Evolutionary conservation across 768 basidiomycete genomes (phyloP), one percentile per base, ranked within the genome.

Genomic region (Auricularia auricula-judae): DNA sequence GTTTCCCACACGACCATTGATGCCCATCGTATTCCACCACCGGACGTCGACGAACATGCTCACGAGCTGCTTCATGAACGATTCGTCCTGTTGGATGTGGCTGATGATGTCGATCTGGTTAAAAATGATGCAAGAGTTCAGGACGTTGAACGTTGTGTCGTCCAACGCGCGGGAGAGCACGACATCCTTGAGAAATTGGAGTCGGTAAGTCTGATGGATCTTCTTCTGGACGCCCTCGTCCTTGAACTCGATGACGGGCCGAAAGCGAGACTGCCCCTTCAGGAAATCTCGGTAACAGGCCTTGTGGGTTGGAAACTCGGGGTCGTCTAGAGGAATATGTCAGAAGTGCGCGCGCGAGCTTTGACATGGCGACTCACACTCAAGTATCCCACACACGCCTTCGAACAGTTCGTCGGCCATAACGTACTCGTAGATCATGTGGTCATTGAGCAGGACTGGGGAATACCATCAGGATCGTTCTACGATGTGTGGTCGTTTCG

Each of bases 91-190:
- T 72, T 93, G 90, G 39, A 98, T 83, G 71, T 96, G 86, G 61
- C 81, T 85, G 71, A 99, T 94, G 71, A 99, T 98, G 75, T 99
- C 97, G 70, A 96, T 93, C 74, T 99, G 96, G 77, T 98, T 97
- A 83, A 95, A 98, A 72, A 98, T 93, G 74, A 99, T 93, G 76
- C 91, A 91, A 1, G 93, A 94, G 76, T 94, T 98, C 72, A 98
- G 84, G 70, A 97, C 92, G 71, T 93, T 93, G 82, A 98, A 96
- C 0, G 95, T 98, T 2, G 91, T 89, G 74, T 99, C 97, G 70
- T 99, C 97, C 61, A 98, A 83, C 1, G 88, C 87, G 18, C 97
- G 88, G 0, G 94, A 93, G 61, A 99, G 89, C 51, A 99, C 93
- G 65, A 99, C 96, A 73, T 99, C 97, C 74, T 98, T 98, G 71